Evolutionary conservation across 2,329 filamentous ascomycete species (phyloP).

Genomic region (Pseudocercospora fijiensis): DNA sequence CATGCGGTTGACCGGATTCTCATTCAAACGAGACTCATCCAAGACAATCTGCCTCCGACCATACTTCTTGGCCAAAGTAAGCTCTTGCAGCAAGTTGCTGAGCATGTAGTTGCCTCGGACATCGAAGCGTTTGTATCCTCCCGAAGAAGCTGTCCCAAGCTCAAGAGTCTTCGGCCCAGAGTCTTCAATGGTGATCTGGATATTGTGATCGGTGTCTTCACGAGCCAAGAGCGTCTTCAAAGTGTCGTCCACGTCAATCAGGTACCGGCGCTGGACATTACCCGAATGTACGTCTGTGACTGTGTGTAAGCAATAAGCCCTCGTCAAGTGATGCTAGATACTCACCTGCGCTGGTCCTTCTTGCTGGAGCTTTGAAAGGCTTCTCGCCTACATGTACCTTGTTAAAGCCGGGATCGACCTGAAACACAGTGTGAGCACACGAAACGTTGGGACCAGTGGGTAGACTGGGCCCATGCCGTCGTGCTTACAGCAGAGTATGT

Average conservation of each 20-base stretch:
- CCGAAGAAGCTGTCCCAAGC: conserved; percentile 79
- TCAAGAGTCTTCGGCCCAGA: conserved; percentile 87
- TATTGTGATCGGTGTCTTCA: conserved; percentile 91
- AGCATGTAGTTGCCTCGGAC: conserved; percentile 96
- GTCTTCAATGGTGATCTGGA: conserved; percentile 98
- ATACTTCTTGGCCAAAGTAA: conserved; percentile 87
- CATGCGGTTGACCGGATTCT: conserved; percentile 89
- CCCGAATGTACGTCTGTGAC: conserved; percentile 66
- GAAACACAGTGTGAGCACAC: conserved; percentile 12
- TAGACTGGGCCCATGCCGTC: too few species aligned
- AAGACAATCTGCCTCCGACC: conserved; percentile 86
- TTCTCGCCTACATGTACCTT: conserved; percentile 21
- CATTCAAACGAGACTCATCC: conserved; percentile 85
- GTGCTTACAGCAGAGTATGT: conserved; percentile 57
- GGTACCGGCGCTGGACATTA: conserved; percentile 70
- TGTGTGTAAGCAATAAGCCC: conserved; percentile 8
- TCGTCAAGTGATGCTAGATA: too few species aligned
- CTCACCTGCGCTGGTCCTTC: conserved; percentile 38
- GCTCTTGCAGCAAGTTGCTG: conserved; percentile 91
- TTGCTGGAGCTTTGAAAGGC: conserved; percentile 26
- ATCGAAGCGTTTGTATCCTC: conserved; percentile 83
- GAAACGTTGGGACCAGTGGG: too few species aligned
- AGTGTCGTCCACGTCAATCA: conserved; percentile 82
- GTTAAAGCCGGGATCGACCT: conserved; percentile 29
- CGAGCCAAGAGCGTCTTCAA: conserved; percentile 74